Evolutionary conservation across 2,329 filamentous ascomycete genomes (phyloP).

Genomic region (Tolypocladium ophioglossoides): DNA sequence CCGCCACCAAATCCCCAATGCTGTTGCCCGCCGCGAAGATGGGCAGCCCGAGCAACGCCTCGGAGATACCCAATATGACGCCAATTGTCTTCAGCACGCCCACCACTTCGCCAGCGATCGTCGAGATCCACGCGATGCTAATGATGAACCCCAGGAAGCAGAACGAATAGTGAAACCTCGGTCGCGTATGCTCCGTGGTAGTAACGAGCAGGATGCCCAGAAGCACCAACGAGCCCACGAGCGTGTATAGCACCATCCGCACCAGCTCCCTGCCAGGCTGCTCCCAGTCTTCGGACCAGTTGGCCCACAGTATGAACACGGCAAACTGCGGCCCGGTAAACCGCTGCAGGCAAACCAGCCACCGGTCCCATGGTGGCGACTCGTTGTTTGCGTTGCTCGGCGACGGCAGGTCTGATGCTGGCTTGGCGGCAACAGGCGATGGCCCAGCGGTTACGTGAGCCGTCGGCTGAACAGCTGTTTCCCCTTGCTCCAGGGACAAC

Average conservation of each 20-base stretch:
- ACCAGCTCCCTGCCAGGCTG: conserved; percentile 40
- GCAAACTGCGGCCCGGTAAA: conserved; percentile 83
- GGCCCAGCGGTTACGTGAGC: background rate
- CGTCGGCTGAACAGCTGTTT: conserved; percentile 6
- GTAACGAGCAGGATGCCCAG: conserved; percentile 57
- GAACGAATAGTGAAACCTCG: conserved; percentile 65
- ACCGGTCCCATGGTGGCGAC: conserved; percentile 69
- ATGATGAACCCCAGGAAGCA: conserved; percentile 88
- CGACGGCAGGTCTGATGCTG: conserved; percentile 21
- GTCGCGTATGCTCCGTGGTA: conserved; percentile 56
- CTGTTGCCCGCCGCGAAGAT: conserved; percentile 96
- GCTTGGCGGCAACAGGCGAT: conserved; percentile 11
- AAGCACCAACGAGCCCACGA: conserved; percentile 58
- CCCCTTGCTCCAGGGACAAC: conserved; percentile 11
- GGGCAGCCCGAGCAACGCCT: conserved; percentile 88
- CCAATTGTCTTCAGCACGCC: conserved; percentile 88
- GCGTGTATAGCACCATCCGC: conserved; percentile 48
- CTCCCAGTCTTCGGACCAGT: conserved; percentile 48
- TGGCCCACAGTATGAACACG: conserved; percentile 64
- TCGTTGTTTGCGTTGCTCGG: conserved; percentile 24
- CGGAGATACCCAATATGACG: conserved; percentile 83
- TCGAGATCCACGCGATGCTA: conserved; percentile 91
- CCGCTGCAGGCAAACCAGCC: conserved; percentile 77
- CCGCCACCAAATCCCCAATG: conserved; percentile 84
- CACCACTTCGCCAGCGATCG: conserved; percentile 90